Evolutionary conservation across 2,329 filamentous ascomycete species (phyloP).

Genomic region (Pseudonectria buxi): DNA sequence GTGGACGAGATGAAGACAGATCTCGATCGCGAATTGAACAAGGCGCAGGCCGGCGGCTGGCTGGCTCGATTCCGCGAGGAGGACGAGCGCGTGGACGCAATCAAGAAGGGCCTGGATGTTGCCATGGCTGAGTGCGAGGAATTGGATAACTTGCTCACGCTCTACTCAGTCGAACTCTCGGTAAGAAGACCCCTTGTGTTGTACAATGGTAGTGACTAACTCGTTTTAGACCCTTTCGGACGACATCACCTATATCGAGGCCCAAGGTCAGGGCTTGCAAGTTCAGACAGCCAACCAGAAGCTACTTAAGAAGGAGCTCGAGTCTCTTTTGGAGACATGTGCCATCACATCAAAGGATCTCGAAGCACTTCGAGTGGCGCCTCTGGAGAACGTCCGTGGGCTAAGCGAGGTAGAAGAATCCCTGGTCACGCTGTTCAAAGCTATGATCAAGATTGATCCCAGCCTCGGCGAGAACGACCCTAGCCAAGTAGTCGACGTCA

Average conservation of each 20-base stretch:
- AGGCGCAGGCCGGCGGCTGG: constrained; percentile 90
- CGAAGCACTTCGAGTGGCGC: constrained; percentile 63
- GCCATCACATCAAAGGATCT: constrained; percentile 75
- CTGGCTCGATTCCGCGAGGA: constrained; percentile 76
- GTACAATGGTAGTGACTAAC: constrained; percentile 9
- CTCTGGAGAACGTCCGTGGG: constrained; percentile 63
- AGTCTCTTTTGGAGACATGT: constrained; percentile 82
- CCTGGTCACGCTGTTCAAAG: constrained; percentile 78
- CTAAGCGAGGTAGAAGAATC: constrained; percentile 72
- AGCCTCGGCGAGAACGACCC: constrained; percentile 53
- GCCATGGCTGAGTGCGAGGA: constrained; percentile 96
- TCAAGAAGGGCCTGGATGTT: constrained; percentile 78
- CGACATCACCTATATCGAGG: constrained; percentile 95
- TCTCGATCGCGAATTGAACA: constrained; percentile 79
- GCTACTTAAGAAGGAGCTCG: constrained; percentile 80
- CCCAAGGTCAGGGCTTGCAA: constrained; percentile 91
- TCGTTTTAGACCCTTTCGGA: constrained; percentile 72
- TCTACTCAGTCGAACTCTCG: constrained; percentile 91
- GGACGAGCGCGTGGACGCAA: constrained; percentile 80
- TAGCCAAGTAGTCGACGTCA: constrained; percentile 42
- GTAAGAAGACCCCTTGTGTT: constrained; percentile 43
- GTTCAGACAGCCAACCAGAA: constrained; percentile 98
- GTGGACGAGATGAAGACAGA: constrained; percentile 77
- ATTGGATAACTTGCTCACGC: constrained; percentile 83
- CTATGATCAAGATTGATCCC: constrained; percentile 89